Conservation (phyloP, 805 yeast species). For the Yamadazyma sp. region DNA sequence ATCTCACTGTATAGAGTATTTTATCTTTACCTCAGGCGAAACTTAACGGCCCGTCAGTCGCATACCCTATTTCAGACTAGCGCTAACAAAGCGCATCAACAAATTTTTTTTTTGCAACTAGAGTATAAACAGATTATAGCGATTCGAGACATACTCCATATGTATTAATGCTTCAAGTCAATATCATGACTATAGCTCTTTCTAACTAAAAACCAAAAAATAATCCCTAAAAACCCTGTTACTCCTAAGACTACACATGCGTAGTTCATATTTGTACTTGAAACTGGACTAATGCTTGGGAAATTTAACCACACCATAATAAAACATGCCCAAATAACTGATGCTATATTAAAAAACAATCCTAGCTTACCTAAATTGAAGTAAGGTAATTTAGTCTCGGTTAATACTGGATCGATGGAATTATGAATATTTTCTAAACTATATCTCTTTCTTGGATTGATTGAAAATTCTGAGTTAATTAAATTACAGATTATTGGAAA, state of each 20-base stretch:
- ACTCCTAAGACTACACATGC: constrained; percentile 20
- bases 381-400: constrained; percentile 11
- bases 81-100: too few species aligned
- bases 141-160: too few species aligned
- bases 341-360: constrained; percentile 14
- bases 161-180: constrained; percentile 6
- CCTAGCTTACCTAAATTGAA: constrained; percentile 18
- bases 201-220: constrained; percentile 17
- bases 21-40: too few species aligned
- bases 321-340: constrained; percentile 18
- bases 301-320: constrained; percentile 19
- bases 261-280: constrained; percentile 18
- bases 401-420: constrained; percentile 6
- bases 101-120: too few species aligned
- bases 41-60: too few species aligned
- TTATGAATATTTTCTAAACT: neutral
- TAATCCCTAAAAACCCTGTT: constrained; percentile 16
- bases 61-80: too few species aligned
- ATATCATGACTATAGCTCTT: constrained; percentile 13
- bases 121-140: too few species aligned
- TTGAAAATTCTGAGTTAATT: constrained; percentile 11
- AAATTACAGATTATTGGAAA: constrained; percentile 25
- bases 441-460: constrained; percentile 11
- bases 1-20: too few species aligned
- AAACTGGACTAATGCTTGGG: constrained; percentile 16